Evolutionary conservation across 2,329 filamentous ascomycete genomes (phyloP).

Genomic region (Fusarium sp.): DNA sequence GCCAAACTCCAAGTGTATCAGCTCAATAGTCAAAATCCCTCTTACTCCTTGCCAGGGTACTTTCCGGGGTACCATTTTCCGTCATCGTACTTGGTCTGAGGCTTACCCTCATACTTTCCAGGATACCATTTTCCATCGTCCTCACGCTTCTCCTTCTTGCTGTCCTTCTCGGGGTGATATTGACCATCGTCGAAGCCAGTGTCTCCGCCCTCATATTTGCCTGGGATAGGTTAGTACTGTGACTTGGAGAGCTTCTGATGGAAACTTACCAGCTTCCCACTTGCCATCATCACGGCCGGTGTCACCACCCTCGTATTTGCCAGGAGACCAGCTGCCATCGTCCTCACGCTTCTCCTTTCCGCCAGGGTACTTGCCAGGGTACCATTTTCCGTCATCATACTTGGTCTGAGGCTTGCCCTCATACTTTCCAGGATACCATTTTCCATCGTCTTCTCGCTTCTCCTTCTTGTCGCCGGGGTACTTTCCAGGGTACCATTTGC

Average conservation of each 20-base stretch:
- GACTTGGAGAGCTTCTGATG: background rate
- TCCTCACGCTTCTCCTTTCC: background rate
- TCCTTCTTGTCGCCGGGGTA: constrained; percentile 15
- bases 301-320: constrained; percentile 12
- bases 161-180: constrained; percentile 35
- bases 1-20: constrained; percentile 13
- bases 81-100: constrained; percentile 13
- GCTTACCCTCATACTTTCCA: constrained; percentile 20
- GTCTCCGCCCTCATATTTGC: constrained; percentile 28
- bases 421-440: constrained; percentile 21
- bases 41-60: constrained; percentile 33
- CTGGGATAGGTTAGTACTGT: constrained; percentile 6
- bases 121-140: constrained; percentile 20
- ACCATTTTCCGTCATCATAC: constrained; percentile 11
- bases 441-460: background rate
- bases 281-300: too few relatives aligned
- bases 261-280: constrained; percentile 28
- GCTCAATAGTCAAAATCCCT: background rate
- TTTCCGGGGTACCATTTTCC: constrained; percentile 37
- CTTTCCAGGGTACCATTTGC: constrained; percentile 24
- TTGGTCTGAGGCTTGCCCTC: background rate
- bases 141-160: constrained; percentile 13
- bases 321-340: constrained; percentile 10
- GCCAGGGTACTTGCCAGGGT: constrained; percentile 30
- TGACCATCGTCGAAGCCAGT: constrained; percentile 20